Conservation (phyloP, 805 yeast genomes). For the Candida andamanensis region DNA sequence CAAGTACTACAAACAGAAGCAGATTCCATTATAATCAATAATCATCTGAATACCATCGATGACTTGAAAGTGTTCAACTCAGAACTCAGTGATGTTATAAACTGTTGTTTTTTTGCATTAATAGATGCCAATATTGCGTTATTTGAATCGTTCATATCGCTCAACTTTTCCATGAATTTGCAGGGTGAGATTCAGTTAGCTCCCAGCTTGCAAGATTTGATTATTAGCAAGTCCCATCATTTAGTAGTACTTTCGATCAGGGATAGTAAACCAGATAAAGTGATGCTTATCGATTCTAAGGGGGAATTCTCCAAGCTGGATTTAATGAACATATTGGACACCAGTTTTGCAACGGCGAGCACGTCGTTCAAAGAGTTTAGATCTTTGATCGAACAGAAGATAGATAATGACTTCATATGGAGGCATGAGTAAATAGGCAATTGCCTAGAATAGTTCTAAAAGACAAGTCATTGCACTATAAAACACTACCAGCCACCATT, state of each 20-base stretch:
- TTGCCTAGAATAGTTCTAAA: too few species aligned
- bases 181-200: slow-evolving; percentile 27
- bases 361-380: slow-evolving; percentile 42
- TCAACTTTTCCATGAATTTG: slow-evolving; percentile 22
- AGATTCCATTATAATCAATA: slow-evolving; percentile 17
- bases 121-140: slow-evolving; percentile 77
- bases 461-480: too few species aligned
- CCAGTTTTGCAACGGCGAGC: slow-evolving; percentile 44
- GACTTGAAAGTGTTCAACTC: slow-evolving; percentile 54
- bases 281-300: slow-evolving; percentile 66
- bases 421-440: slow-evolving; percentile 8
- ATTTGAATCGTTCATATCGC: slow-evolving; percentile 55
- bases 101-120: slow-evolving; percentile 69
- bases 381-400: slow-evolving; percentile 40
- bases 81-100: slow-evolving; percentile 33
- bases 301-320: slow-evolving; percentile 63
- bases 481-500: too few species aligned
- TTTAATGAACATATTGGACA: slow-evolving; percentile 48
- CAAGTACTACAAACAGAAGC: slow-evolving; percentile 28
- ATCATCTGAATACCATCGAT: slow-evolving; percentile 27
- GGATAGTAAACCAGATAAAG: slow-evolving; percentile 45
- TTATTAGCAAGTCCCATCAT: slow-evolving; percentile 53
- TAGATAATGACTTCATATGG: slow-evolving; percentile 60
- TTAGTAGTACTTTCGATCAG: slow-evolving; percentile 55
- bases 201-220: slow-evolving; percentile 45